Conservation (phyloP, 2,329 filamentous ascomycete genomes). For the Byssochlamys sp. region DNA sequence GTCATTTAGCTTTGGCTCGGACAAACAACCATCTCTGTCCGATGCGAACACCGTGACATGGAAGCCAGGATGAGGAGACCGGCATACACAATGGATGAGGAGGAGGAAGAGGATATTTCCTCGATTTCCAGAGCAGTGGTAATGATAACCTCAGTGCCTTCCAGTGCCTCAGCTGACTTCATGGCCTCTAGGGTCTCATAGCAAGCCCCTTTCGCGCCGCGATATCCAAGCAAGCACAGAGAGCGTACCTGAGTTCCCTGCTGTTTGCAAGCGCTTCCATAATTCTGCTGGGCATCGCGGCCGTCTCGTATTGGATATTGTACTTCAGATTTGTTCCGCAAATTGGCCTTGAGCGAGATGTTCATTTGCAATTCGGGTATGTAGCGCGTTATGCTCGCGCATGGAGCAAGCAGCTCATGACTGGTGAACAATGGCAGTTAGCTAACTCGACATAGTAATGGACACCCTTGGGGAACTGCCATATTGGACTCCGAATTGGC, state of each 20-base stretch:
- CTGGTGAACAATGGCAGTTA: neutral
- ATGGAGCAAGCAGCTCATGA: neutral
- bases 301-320: conserved; percentile 55
- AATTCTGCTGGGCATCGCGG: conserved; percentile 49
- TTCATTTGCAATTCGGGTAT: conserved; percentile 59
- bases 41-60: neutral
- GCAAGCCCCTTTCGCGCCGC: conserved; percentile 46
- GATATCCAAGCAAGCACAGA: conserved; percentile 52
- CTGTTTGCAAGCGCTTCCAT: conserved; percentile 46
- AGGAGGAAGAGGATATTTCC: conserved; percentile 12
- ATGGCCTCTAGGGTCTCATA: conserved; percentile 39
- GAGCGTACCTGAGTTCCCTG: conserved; percentile 53
- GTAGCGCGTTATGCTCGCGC: conserved; percentile 12
- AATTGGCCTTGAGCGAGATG: conserved; percentile 50
- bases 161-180: conserved; percentile 6
- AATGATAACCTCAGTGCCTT: neutral
- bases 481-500: conserved; percentile 48
- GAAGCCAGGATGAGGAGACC: conserved; percentile 3
- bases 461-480: conserved; percentile 45
- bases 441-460: conserved; percentile 23
- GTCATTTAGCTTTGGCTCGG: neutral
- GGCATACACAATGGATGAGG: conserved; percentile 12
- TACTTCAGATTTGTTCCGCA: conserved; percentile 61
- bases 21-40: neutral
- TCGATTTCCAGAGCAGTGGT: conserved; percentile 10